phyloP scores from a whole-genome alignment of 768 basidiomycete genomes.

The Coprinopsis sp. region DNA sequence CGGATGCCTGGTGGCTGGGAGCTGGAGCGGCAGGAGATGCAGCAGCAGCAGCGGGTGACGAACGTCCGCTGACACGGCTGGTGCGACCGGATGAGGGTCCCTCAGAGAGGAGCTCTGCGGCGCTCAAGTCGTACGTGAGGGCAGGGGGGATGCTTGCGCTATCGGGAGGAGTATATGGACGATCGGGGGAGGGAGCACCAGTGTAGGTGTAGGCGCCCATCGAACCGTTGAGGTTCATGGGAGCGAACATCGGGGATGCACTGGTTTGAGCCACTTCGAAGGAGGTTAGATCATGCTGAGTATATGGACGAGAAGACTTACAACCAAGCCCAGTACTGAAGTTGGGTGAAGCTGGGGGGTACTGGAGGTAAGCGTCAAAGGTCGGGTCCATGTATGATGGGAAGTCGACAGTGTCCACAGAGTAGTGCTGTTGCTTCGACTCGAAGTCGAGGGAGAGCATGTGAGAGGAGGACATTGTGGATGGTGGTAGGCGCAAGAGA shows the following conservation, averaged over 20 bases:
- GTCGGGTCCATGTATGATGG: constrained; percentile 48
- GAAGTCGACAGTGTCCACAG: constrained; percentile 45
- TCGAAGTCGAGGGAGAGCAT: constrained; percentile 46
- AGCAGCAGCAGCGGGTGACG: constrained; percentile 33
- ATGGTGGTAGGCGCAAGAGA: constrained; percentile 27
- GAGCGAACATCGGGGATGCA: constrained; percentile 60
- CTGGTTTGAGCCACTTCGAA: constrained; percentile 45
- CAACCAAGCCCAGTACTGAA: constrained; percentile 64
- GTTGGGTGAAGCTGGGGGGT: constrained; percentile 49
- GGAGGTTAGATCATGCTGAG: constrained; percentile 10
- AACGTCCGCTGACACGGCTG: constrained; percentile 67
- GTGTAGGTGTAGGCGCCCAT: constrained; percentile 57
- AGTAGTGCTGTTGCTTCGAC: constrained; percentile 43
- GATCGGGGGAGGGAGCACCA: constrained; percentile 50
- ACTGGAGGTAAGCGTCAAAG: constrained; percentile 59
- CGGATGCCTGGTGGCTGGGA: constrained; percentile 52
- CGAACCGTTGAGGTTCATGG: constrained; percentile 51
- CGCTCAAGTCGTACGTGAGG: constrained; percentile 61
- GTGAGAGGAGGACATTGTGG: constrained; percentile 29
- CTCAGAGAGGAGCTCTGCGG: constrained; percentile 72
- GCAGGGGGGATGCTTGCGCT: constrained; percentile 61
- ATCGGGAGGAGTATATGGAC: constrained; percentile 68
- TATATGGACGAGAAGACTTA: constrained; percentile 33
- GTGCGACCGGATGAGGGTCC: constrained; percentile 57
- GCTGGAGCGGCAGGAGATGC: constrained; percentile 12